Base-by-base conservation (phyloP, 805 yeast genomes). In the Nakazawaea ernobii region DNA sequence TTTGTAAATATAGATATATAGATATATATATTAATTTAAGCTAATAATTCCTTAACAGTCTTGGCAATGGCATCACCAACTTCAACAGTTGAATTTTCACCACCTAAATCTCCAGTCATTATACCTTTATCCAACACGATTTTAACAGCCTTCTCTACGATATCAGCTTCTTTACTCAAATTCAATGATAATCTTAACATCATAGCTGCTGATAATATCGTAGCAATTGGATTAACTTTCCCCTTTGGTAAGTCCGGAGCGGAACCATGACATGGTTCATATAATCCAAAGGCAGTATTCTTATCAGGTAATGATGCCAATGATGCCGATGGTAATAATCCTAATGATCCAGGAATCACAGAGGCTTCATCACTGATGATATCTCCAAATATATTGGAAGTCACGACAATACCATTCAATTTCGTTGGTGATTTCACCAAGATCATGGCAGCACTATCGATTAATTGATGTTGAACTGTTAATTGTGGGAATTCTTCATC, bases 381-480 rank as follows among this genome's bases (percentile, higher is more conserved):
- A 67, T 94, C 99, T 62, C 99, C 99, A 66, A 94, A 94, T 96
- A 94, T 92, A 73, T 94, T 94, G 59, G 86, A 83, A 39, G 98
- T 92, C 63, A 94, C 80, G 43, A 94, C 81, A 44, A 94, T 77
- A 69, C 99, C 99, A 65, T 94, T 94, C 63, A 94, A 78, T 57
- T 82, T 82, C 38, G 91, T 85, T 59, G 99, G 99, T 52, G 79
- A 81, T 70, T 94, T 90, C 58, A 94, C 86, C 58, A 94, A 73
- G 62, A 92, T 92, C 99, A 94, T 94, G 43, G 99, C 98, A 45
- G 99, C 99, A 11, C 98, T 91, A 69, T 94, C 99, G 59, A 94
- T 92, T 67, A 94, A 79, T 74, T 94, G 99, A 70, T 94, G 97
- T 66, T 92, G 88, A 40, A 91, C 75, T 27, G 75, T 77, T 59